Base-by-base conservation (phyloP, 2,329 filamentous ascomycete genomes). In the Talaromyces sp. region DNA sequence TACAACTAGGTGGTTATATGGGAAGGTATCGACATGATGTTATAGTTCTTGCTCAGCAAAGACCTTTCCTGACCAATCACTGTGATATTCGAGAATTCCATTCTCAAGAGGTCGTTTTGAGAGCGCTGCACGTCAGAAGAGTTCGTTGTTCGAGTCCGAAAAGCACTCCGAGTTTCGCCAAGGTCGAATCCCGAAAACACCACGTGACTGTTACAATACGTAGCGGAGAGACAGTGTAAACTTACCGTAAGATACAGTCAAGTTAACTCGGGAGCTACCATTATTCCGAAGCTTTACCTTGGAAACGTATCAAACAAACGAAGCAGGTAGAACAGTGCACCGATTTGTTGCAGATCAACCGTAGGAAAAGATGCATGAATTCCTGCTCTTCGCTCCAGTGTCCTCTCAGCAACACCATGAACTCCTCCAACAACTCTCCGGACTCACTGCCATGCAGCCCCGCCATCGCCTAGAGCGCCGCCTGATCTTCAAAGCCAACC, bases 381-480 rank as follows among this genome's bases (percentile, higher is more conserved):
- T 86, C 67, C 76, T 86, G 55, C 80, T 88, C 52, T 86, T 84
- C 75, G 84, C 83, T 68, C 82, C 84, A 69, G 80, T 88, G 62
- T 80, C 84, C 9, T 72, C 75, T 37, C 74, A 80, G 42, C 83
- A 85, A 69, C 84, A 87, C 77, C 77, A 83, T 70, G 84, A 85
- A 72, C 79, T 87, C 18, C 76, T 87, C 60, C 83, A 85, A 69
- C 84, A 88, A 68, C 78, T 88, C 54, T 82, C 85, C 42, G 86
- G 86, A 59, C 74, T 87, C 61, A 82, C 85, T 57, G 84, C 82
- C 68, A 85, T 85, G 80, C 85, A 86, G 70, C 86, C 86, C 42
- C 78, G 79, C 68, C 76, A 78, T 63, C 73, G 81, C 58, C 70
- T 82, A 57, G 82, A 87, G 71, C 81, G 85, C 63, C 81, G 82